Base-by-base conservation (phyloP, 2,329 filamentous ascomycete genomes). In the Simplicillium sp. region DNA sequence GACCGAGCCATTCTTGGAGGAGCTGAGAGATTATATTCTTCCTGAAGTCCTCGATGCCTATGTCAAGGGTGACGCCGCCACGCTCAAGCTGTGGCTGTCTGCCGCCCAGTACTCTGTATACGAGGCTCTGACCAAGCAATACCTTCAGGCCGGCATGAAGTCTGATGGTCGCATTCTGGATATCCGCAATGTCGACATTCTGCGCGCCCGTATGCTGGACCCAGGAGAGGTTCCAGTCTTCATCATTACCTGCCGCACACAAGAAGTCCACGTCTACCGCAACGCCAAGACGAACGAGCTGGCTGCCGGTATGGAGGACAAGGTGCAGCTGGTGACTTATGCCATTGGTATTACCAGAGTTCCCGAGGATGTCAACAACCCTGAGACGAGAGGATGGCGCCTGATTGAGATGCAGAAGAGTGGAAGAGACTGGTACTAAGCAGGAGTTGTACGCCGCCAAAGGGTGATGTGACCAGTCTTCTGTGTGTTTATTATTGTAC, bases 371-470 rank as follows among this genome's bases (percentile, higher is more conserved):
- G 90, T 97, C 51, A 90, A 82, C 70, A 97, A 98, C 62, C 86
- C 88, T 2, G 92, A 98, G 68, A 98, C 92, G 11, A 77, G 89
- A 57, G 92, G 92, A 28, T 98, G 92, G 92, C 82, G 90, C 55
- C 70, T 98, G 62, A 97, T 98, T 58, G 92, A 98, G 69, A 80
- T 98, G 71, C 92, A 98, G 65, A 98, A 98, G 81, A 94, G 87
- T 62, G 90, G 86, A 42, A 80, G 92, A 56, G 92, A 98, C 67
- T 97, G 75, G 63, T 75, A 76, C 51, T 79, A 33, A 33, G 12
- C 15, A 20, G 36, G 20, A 17, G 16, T 37, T 20, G 16, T 13
- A 20, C 16, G 5, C 16, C 11, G 6, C 16, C 15, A 36, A 36
- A 12, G 16, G 33, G 8, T 11, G 11, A 34, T n/a, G 32, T 6